Percentiles rank a stretch among this genome's conserved stretches.
Evolutionary conservation across 495 filamentous ascomycete species (phyloP).

Genomic region (Massariosphaeria phaeospora): DNA sequence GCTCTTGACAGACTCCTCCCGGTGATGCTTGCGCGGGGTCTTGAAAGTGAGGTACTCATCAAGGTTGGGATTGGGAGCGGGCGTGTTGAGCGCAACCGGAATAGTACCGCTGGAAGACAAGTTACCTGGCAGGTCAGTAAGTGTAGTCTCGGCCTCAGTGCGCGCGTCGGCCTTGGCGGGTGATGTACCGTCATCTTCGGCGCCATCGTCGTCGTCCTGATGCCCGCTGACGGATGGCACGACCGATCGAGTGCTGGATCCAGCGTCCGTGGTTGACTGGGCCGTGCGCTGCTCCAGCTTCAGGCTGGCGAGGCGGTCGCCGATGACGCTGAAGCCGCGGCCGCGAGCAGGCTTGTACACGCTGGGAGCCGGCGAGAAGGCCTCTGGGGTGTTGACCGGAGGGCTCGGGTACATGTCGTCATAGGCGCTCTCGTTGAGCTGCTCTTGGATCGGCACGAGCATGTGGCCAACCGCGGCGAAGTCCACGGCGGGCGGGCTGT

Average conservation of each 20-base stretch:
- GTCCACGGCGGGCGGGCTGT: background rate
- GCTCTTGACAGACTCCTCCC: background rate
- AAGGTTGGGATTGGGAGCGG: conserved; percentile 2
- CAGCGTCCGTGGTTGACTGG: background rate
- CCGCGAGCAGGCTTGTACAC: background rate
- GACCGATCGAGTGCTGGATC: background rate
- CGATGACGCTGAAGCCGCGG: conserved; percentile 11
- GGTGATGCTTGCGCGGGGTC: background rate
- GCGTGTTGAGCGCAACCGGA: conserved; percentile 10
- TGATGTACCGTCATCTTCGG: background rate
- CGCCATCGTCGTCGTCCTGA: background rate
- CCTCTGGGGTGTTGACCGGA: conserved; percentile 27
- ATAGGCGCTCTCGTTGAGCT: conserved; percentile 20
- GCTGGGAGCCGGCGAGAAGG: conserved; percentile 12
- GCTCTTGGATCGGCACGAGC: conserved; percentile 18
- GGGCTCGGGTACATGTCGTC: conserved; percentile 19
- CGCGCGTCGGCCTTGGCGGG: background rate
- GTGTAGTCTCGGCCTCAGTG: background rate
- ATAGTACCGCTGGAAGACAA: background rate
- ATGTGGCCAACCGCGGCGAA: conserved; percentile 12
- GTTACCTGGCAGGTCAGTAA: no score
- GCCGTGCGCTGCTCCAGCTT: conserved; percentile 1
- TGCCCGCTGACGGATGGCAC: background rate
- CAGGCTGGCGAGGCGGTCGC: conserved; percentile 14
- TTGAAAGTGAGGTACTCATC: conserved; percentile 11